A percentile compares a stretch with the other conserved stretches of the same genome.
Conservation (phyloP, 306 rosid genomes). For the Dryas alaskensis region DNA sequence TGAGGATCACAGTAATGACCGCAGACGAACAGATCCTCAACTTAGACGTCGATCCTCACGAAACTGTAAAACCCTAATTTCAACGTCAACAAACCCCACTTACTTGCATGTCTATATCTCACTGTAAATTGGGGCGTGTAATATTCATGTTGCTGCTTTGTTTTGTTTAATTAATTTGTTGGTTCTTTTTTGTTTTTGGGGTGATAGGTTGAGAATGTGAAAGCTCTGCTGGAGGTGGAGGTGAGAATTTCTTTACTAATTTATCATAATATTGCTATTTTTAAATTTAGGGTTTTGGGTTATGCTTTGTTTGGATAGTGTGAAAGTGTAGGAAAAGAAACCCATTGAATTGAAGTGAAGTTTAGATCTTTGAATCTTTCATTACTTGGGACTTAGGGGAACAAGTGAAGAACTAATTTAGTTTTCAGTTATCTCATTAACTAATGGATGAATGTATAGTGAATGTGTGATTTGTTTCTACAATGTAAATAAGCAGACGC, state of each 20-base stretch:
- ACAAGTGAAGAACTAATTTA: neutral
- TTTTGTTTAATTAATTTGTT: constrained; percentile 13
- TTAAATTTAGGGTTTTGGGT: neutral
- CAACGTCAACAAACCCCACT: neutral
- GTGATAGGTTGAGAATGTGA: constrained; percentile 81
- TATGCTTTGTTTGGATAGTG: neutral
- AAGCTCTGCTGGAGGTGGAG: constrained; percentile 95
- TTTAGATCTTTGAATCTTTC: constrained; percentile 10
- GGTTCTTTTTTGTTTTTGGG: neutral
- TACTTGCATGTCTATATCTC: neutral
- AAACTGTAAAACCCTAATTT: constrained; percentile 58
- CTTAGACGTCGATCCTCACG: constrained; percentile 85
- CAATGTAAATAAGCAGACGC: constrained; percentile 50
- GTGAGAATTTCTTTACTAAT: constrained; percentile 34
- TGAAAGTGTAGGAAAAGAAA: neutral
- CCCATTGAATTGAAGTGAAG: neutral
- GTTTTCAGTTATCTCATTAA: neutral
- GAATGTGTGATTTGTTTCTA: constrained; percentile 16
- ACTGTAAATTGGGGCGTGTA: neutral
- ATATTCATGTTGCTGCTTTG: neutral
- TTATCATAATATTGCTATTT: constrained; percentile 5
- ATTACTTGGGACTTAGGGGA: neutral
- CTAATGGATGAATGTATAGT: neutral
- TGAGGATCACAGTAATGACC: constrained; percentile 95
- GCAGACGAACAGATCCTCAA: constrained; percentile 72